A percentile compares a stretch with the other conserved stretches of the same genome.
phyloP scores from a whole-genome alignment of 805 yeast genomes.

The Candida sphagnicola region DNA sequence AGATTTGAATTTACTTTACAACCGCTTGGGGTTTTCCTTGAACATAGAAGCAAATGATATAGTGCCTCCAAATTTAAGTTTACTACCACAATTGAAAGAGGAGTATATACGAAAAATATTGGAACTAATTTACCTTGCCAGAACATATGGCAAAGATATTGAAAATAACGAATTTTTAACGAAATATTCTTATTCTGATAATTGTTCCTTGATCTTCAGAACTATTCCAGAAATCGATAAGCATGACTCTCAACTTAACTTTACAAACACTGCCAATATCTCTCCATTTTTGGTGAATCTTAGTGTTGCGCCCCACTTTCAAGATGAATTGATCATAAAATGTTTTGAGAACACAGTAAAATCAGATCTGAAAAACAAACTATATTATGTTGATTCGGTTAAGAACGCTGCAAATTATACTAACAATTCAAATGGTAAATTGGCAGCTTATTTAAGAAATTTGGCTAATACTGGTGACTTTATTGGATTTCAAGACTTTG shows the following conservation, averaged over 20 bases:
- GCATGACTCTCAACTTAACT: constrained; percentile 22
- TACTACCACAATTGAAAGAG: constrained; percentile 35
- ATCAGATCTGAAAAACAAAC: constrained; percentile 27
- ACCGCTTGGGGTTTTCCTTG: constrained; percentile 42
- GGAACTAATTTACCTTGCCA: constrained; percentile 45
- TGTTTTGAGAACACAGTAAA: constrained; percentile 36
- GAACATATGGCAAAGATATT: constrained; percentile 10
- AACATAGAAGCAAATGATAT: constrained; percentile 27
- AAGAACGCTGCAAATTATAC: constrained; percentile 16
- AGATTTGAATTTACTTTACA: constrained; percentile 48
- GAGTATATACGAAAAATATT: constrained; percentile 49
- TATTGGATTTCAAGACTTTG: constrained; percentile 32
- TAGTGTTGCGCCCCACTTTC: constrained; percentile 27
- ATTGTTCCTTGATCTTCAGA: constrained; percentile 26
- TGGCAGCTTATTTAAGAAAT: constrained; percentile 26
- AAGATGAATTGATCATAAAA: constrained; percentile 37
- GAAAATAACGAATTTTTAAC: constrained; percentile 20
- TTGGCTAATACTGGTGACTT: constrained; percentile 24
- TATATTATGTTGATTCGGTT: constrained; percentile 37
- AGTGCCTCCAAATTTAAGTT: constrained; percentile 45
- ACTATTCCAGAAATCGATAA: constrained; percentile 37
- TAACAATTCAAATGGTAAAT: constrained; percentile 13
- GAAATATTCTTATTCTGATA: constrained; percentile 30
- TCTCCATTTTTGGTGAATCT: constrained; percentile 25
- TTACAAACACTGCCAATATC: constrained; percentile 16